Evolutionary conservation across 1,139 yeast species (phyloP), one percentile per base, ranked within the genome.

Genomic region (Scheffersomyces lignicola): DNA sequence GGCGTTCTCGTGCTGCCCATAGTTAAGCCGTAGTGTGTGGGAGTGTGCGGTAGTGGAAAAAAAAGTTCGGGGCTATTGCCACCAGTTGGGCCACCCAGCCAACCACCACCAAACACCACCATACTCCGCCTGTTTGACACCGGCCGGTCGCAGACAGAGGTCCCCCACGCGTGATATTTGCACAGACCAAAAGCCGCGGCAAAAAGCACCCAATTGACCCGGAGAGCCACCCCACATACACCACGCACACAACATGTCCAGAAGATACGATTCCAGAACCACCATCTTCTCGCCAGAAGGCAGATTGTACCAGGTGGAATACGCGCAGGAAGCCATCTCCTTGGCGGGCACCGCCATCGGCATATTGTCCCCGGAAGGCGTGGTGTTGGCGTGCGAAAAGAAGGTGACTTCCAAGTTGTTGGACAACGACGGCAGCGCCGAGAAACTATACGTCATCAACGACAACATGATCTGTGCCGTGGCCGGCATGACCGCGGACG

Each of bases 281-380:
- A 92, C 98, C 14, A 92, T 94, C 55, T 94, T 92, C 69, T 90
- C 97, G 22, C 99, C 99, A 14, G 99, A 92, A 61, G 98, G 99
- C 29, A 79, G 98, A 64, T 76, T 94, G 43, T 92, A 94, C 65
- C 99, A 90, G 64, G 76, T 92, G 18, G 98, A 92, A 63, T 92
- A 92, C 53, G 98, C 98, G 4, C 80, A 90, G 58, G 98, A 92
- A 61, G 97, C 98, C 33, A 94, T 92, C 48, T 85, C 95, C 31
- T 95, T 87, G 61, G 98, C 98, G 5, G 98, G 98, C 39, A 92
- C 97, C 3, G 96, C 97, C 41, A 85, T 92, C 62, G 98, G 98
- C 34, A 83, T 92, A 39, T 80, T 92, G 58, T 86, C 96, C 30
- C 67, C 73, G 29, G 96, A 92, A 54, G 99, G 99, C 28, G 92